Evolutionary conservation across 176 grass and related monocot species (phyloP), one percentile per base, ranked within the genome.

Genomic region (Areca catechu): DNA sequence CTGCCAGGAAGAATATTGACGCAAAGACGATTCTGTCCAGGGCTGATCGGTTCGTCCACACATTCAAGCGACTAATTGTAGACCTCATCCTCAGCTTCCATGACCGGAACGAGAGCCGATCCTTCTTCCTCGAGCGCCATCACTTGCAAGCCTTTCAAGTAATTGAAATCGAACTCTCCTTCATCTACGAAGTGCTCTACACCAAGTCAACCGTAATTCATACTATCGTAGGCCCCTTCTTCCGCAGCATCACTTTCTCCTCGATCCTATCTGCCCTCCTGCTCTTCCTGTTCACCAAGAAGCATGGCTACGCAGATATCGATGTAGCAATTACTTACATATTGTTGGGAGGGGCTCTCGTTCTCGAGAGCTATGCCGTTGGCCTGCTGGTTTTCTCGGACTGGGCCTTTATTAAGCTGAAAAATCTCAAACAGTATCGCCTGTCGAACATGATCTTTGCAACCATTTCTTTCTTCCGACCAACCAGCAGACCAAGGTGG

Each of bases 101-200:
- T 4, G 57, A 79, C 21, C 68, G 69, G 49, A 20, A 57, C 48
- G 54, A 73, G 16, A 79, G 76, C 55, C 69, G 66, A 43, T 17
- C 18, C 30, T 73, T 53, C 61, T 72, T 72, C 27, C 54, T 54
- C 17, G n/a, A 34, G 20, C 62, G 4, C 20, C 12, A 15, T 22
- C 9, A 60, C 14, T 22, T 27, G 5, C 24, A 73, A 27, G 61
- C 76, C 24, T 66, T 54, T 49, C 48, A 75, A 19, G 73, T 83
- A 63, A 48, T 83, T 48, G 34, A 43, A 43, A 43, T 43, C 10
- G 83, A 93, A 65, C 71, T 92, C 43, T 79, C 85, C 57, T 82
- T 80, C 62, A 37, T 85, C 62, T 87, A 87, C 57, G 79, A 87
- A 20, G 77, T 89, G 61, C 74, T 89, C 23, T 76, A 85, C 77